Evolutionary conservation across 768 basidiomycete genomes (phyloP).

Genomic region (Leucocoprinus sp.): DNA sequence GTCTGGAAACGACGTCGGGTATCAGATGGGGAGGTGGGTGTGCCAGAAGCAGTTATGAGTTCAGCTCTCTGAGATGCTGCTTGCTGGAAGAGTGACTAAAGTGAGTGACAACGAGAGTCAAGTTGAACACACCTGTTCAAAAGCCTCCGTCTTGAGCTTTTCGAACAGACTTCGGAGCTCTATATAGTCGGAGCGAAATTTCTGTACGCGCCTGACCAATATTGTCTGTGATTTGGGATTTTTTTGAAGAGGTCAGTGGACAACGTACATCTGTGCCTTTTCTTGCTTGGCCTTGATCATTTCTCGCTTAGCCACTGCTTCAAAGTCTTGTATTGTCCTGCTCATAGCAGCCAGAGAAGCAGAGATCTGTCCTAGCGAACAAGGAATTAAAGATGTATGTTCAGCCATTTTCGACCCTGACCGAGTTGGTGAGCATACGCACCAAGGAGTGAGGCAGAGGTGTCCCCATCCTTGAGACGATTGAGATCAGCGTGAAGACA

Average conservation of each 20-base stretch:
- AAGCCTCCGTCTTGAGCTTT: constrained; percentile 53
- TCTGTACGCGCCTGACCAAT: constrained; percentile 80
- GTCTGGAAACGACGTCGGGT: constrained; percentile 60
- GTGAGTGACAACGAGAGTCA: background rate
- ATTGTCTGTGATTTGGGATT: background rate
- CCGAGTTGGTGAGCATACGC: constrained; percentile 20
- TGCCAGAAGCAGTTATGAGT: constrained; percentile 44
- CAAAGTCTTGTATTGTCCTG: constrained; percentile 93
- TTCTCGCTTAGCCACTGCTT: constrained; percentile 93
- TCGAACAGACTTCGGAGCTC: constrained; percentile 84
- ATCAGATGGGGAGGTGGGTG: constrained; percentile 39
- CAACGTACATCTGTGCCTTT: constrained; percentile 82
- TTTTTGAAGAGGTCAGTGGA: background rate
- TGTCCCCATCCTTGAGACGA: constrained; percentile 72
- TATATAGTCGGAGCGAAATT: constrained; percentile 80
- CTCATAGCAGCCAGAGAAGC: constrained; percentile 95
- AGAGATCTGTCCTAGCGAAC: constrained; percentile 82
- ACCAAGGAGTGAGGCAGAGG: constrained; percentile 80
- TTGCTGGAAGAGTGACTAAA: constrained; percentile 34
- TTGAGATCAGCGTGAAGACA: constrained; percentile 85
- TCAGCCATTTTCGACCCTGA: constrained; percentile 14
- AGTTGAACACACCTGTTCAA: constrained; percentile 32
- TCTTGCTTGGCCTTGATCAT: constrained; percentile 95
- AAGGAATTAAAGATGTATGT: constrained; percentile 17
- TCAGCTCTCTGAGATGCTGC: constrained; percentile 54